Base-by-base conservation (phyloP, 1,284 basidiomycete genomes). In the Laetiporus sulphureus region DNA sequence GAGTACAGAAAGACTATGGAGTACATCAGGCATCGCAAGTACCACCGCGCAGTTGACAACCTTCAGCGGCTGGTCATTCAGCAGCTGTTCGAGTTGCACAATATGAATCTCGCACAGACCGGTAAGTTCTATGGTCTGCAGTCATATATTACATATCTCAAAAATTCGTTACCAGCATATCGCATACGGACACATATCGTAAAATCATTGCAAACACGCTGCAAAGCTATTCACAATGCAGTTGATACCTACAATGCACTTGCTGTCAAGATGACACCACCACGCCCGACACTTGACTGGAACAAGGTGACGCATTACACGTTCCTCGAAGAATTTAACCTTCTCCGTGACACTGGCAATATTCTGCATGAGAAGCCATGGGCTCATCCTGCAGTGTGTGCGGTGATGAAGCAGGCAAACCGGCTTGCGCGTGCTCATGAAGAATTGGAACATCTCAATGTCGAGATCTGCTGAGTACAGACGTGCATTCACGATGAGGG, bases 301-400 rank as follows among this genome's bases (percentile, higher is more conserved):
- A n/a, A 42, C 2, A 39, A 56, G 19, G 56, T 66, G 1, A 50
- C 57, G 0, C 48, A 62, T 8, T 64, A 62, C 46, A 40, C 45
- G 1, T 65, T 65, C 36, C 45, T 68, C 1, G 58, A 56, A 2
- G 60, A 69, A 25, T 67, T 69, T 42, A 46, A 53, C 13, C 55
- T 69, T 0, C 55, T 71, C 0, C 47, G 55, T 2, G 56, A 62
- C 24, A 56, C 56, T 1, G 48, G 50, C 3, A 49, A 58, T 25
- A 59, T 66, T 30, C 40, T 67, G 2, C 48, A 32, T 1, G 37
- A 53, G 0, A 49, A 53, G 25, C 52, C 45, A 1, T 69, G 67
- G 67, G 45, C 57, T 0, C 32, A 50, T 3, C 57, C 61, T 0
- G 48, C 46, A 0, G 49, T 54, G 1, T 55, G 58, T 2, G 48